Evolutionary conservation across 495 filamentous ascomycete species (phyloP), one percentile per base, ranked within the genome.

Genomic region (Cladorrhinum samala): DNA sequence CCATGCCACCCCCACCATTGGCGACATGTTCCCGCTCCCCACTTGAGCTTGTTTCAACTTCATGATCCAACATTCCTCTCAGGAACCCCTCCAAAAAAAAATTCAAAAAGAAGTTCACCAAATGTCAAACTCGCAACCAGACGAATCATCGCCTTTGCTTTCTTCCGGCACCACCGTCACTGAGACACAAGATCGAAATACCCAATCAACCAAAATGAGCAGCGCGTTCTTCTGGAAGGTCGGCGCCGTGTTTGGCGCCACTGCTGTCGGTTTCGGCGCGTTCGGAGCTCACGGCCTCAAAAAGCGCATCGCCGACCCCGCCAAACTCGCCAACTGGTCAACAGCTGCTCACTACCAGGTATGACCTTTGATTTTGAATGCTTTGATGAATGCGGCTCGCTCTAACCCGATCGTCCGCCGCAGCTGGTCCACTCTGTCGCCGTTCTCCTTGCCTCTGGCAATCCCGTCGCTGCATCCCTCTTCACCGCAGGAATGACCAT

Each of bases 231-330:
- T 80, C 70, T 83, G 77, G 76, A 79, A 73, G 14, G 62, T 82
- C 52, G 81, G 76, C 49, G 82, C 77, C 65, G 50, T 83, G 43
- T 82, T 74, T 63, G 81, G 81, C 65, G 82, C 81, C 17, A 62
- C 74, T 7, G 70, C 74, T 60, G 81, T 85, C 53, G 69, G 64
- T n/a, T 60, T 83, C 45, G 82, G 81, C 16, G 82, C 82, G 1
- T 85, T 83, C 61, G 82, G 82, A 16, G 81, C 82, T 30, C 82
- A 85, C 61, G 81, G 81, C 14, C 70, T 85, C 20, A 83, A 82
- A 64, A 74, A 72, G 45, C 62, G 64, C 49, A 77, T 83, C 59
- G 50, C 72, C 2, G 81, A 83, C 51, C 81, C 81, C n/a, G 57
- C 49, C 9, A 67, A 68, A 25, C 51, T 84, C 36, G 72, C 71